Evolutionary conservation across 2,329 filamentous ascomycete species (phyloP).

Genomic region (Cercospora berteroae): DNA sequence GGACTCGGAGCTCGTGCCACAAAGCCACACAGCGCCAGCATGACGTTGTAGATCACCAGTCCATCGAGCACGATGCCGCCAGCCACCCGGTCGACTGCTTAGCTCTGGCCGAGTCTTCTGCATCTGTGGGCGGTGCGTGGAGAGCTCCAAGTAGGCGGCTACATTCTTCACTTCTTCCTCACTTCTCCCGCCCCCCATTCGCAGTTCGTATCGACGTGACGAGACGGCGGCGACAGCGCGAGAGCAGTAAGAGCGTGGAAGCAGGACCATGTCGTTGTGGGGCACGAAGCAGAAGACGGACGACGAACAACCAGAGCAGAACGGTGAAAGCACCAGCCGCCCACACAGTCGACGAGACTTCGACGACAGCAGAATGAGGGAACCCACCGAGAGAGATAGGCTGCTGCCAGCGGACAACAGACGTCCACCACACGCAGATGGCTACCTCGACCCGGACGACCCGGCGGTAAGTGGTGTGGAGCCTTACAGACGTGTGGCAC

Average conservation of each 20-base stretch:
- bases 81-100: slow-evolving; percentile 4
- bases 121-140: background rate
- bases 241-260: slow-evolving; percentile 11
- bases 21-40: slow-evolving; percentile 14
- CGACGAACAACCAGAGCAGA: slow-evolving; percentile 39
- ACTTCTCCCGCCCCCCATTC: background rate
- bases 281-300: slow-evolving; percentile 50
- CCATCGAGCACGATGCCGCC: slow-evolving; percentile 8
- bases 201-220: background rate
- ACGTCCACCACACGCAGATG: slow-evolving; percentile 61
- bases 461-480: slow-evolving; percentile 61
- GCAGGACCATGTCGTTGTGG: slow-evolving; percentile 54
- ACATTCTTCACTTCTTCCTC: background rate
- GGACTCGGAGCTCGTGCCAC: slow-evolving; percentile 20
- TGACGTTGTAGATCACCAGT: background rate
- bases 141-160: background rate
- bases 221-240: slow-evolving; percentile 2
- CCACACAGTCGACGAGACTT: slow-evolving; percentile 22
- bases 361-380: slow-evolving; percentile 34
- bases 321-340: slow-evolving; percentile 26
- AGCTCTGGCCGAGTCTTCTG: background rate
- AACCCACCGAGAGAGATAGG: slow-evolving; percentile 61
- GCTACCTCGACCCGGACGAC: slow-evolving; percentile 74
- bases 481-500: slow-evolving; percentile 15
- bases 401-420: slow-evolving; percentile 57